These are phyloP conservation scores for Euryodendron excelsum DNA, from an alignment of 148 eudicot species.

Conservation along the genomic window DNA sequence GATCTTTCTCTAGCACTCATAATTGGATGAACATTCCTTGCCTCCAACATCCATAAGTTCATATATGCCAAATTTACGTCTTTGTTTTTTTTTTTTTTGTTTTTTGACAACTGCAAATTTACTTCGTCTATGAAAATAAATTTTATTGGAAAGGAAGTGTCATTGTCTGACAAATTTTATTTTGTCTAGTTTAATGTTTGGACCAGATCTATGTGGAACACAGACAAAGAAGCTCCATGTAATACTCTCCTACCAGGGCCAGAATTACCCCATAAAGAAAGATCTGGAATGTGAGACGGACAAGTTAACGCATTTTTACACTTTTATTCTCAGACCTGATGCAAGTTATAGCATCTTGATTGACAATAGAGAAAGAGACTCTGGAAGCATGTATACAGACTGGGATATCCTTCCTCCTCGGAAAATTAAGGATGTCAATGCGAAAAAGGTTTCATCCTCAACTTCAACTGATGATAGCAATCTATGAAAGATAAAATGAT, in stretches of 20 bases:
- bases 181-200: constrained; percentile 72
- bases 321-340: constrained; percentile 90
- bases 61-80: too few species aligned
- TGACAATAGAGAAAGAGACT: constrained; percentile 85
- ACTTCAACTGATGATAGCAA: neutral
- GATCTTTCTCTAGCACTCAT: too few species aligned
- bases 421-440: constrained; percentile 69
- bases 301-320: constrained; percentile 91
- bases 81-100: too few species aligned
- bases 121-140: too few species aligned
- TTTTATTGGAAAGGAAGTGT: neutral
- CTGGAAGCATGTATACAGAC: constrained; percentile 92
- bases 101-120: too few species aligned
- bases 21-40: too few species aligned
- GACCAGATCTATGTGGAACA: constrained; percentile 87
- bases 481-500: too few species aligned
- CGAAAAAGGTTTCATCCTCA: constrained; percentile 64
- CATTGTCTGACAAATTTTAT: neutral
- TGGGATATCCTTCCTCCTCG: constrained; percentile 98
- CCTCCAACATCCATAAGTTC: too few species aligned
- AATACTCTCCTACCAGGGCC: constrained; percentile 76
- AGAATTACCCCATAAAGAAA: constrained; percentile 75
- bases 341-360: constrained; percentile 76
- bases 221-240: constrained; percentile 78
- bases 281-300: constrained; percentile 79